These are phyloP conservation scores for Phytophthora colocasiae DNA, from an alignment of 352 stramenopile species.

Conservation along the genomic window DNA sequence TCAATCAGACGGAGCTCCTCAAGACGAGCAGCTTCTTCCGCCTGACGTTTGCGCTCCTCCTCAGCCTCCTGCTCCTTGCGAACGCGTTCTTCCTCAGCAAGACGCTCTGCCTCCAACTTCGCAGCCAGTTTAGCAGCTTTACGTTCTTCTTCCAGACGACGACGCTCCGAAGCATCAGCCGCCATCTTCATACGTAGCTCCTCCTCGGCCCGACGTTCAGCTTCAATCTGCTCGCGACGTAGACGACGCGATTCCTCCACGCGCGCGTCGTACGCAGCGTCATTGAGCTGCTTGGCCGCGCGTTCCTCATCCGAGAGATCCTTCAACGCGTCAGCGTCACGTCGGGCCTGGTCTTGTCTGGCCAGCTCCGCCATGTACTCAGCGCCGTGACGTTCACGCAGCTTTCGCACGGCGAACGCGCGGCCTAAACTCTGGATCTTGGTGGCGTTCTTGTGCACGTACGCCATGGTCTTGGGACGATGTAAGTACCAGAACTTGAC, in stretches of 20 bases:
- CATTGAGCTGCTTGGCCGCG: constrained; percentile 47
- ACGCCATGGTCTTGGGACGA: constrained; percentile 90
- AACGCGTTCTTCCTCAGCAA: constrained; percentile 45
- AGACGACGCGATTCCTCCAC: constrained; percentile 84
- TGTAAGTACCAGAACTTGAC: constrained; percentile 93
- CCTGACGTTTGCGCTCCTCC: constrained; percentile 30
- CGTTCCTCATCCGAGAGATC: constrained; percentile 73
- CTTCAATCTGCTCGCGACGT: constrained; percentile 77
- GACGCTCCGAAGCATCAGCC: constrained; percentile 48
- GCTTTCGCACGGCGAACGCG: constrained; percentile 77
- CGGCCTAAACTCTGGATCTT: constrained; percentile 86
- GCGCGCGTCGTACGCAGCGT: constrained; percentile 77
- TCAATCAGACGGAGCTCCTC: constrained; percentile 40
- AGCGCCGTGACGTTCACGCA: constrained; percentile 77
- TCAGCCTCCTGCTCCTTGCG: constrained; percentile 27
- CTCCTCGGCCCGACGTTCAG: constrained; percentile 64
- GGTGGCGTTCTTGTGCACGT: constrained; percentile 89
- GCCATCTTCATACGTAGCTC: constrained; percentile 61
- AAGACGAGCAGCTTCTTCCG: constrained; percentile 31
- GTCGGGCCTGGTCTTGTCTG: constrained; percentile 67
- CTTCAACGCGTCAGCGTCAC: constrained; percentile 66
- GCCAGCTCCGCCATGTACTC: constrained; percentile 85
- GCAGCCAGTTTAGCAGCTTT: constrained; percentile 41
- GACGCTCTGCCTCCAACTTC: constrained; percentile 38
- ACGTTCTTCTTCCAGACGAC: constrained; percentile 47